A percentile compares a stretch with the other conserved stretches of the same genome.
Conservation (phyloP, 495 filamentous ascomycete species). For the Xylona heveae region DNA sequence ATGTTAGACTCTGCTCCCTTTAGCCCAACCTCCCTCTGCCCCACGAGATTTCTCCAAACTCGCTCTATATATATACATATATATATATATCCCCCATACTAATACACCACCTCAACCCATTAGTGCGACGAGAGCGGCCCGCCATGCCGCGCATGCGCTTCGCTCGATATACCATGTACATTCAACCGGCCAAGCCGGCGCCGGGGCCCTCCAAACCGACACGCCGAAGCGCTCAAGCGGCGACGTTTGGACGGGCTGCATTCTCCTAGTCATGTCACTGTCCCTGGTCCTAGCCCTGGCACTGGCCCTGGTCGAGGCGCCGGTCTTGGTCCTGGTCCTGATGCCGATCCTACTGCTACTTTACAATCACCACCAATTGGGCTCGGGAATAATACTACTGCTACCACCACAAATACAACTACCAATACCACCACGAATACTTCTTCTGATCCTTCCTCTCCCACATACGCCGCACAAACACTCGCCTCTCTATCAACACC, state of each 20-base stretch:
- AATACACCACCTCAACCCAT: no score
- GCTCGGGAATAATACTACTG: no score
- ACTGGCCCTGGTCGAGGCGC: no score
- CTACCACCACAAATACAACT: no score
- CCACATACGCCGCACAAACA: conserved; percentile 20
- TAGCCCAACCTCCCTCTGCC: conserved; percentile 4
- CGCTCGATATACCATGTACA: conserved; percentile 66
- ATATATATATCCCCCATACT: no score
- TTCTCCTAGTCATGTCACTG: conserved; percentile 13
- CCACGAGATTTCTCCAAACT: conserved; percentile 1
- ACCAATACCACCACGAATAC: conserved; percentile 29
- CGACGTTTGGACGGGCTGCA: conserved; percentile 29
- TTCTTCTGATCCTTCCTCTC: conserved; percentile 18
- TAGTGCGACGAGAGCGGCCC: conserved; percentile 66
- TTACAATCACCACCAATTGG: no score
- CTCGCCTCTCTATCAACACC: conserved; percentile 20
- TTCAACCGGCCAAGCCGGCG: conserved; percentile 58
- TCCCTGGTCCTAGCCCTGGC: no score
- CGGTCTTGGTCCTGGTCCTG: no score
- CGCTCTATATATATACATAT: conserved; percentile 1
- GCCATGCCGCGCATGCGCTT: conserved; percentile 60
- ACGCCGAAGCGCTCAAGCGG: conserved; percentile 63
- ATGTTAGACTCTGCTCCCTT: conserved; percentile 6
- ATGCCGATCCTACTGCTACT: no score
- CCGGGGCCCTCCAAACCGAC: conserved; percentile 67